A percentile compares a stretch with the other conserved stretches of the same genome.
Evolutionary conservation across 1,284 basidiomycete genomes (phyloP).

Genomic region (Leccinum brunneo-olivaceum): DNA sequence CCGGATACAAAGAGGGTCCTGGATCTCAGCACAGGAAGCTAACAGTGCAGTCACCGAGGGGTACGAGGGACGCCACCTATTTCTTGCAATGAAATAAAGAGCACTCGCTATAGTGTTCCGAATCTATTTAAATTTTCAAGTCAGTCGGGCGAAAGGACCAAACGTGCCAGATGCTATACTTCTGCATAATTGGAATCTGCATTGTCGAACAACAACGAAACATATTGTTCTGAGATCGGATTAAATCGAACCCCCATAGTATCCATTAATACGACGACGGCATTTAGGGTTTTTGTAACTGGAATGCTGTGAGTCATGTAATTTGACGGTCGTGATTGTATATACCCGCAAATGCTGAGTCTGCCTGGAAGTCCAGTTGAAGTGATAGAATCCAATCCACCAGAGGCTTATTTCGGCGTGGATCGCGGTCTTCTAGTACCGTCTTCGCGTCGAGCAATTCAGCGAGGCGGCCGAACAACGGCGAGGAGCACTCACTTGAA

Average conservation of each 20-base stretch:
- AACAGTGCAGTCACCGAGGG: conserved; percentile 62
- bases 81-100: conserved; percentile 55
- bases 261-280: conserved; percentile 57
- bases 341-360: conserved; percentile 72
- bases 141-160: conserved; percentile 5
- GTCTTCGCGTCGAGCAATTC: conserved; percentile 18
- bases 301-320: conserved; percentile 10
- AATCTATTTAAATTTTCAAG: conserved; percentile 40
- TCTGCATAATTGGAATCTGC: conserved; percentile 81
- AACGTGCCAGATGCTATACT: conserved; percentile 35
- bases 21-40: conserved; percentile 48
- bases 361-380: conserved; percentile 73
- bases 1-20: conserved; percentile 65
- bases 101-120: conserved; percentile 66
- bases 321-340: conserved; percentile 7
- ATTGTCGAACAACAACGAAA: conserved; percentile 68
- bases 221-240: conserved; percentile 60
- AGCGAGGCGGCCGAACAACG: not conserved
- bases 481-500: conserved; percentile 38
- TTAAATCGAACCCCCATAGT: conserved; percentile 58
- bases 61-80: conserved; percentile 75
- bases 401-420: conserved; percentile 73
- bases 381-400: conserved; percentile 78
- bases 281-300: conserved; percentile 67
- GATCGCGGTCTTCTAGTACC: conserved; percentile 65